phyloP scores from a whole-genome alignment of 352 stramenopile genomes.

The Globisporangium viniferum region DNA sequence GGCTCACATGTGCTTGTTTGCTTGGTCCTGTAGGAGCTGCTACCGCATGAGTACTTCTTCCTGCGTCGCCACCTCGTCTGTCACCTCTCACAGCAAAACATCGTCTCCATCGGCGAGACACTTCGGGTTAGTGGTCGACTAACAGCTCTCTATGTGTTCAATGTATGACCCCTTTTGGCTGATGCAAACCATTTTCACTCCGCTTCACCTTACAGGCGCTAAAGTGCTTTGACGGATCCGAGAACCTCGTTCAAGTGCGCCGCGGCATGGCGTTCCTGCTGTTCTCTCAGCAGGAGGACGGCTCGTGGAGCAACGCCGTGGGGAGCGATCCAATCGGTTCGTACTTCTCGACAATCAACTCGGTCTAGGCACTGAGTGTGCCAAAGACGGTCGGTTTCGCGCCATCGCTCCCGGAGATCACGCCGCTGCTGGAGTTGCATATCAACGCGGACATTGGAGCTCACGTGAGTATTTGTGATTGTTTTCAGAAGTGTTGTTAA shows the following conservation, averaged over 20 bases:
- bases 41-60: constrained; percentile 91
- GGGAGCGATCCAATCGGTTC: constrained; percentile 21
- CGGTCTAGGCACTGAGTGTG: constrained; percentile 48
- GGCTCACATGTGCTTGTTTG: background rate
- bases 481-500: background rate
- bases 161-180: background rate
- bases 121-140: constrained; percentile 39
- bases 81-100: constrained; percentile 76
- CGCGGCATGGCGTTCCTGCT: constrained; percentile 71
- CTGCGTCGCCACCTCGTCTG: constrained; percentile 79
- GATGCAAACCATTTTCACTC: constrained; percentile 6
- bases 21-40: constrained; percentile 52
- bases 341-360: constrained; percentile 57
- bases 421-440: constrained; percentile 50
- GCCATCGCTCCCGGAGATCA: constrained; percentile 52
- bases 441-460: constrained; percentile 51
- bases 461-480: background rate
- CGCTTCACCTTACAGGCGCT: constrained; percentile 40
- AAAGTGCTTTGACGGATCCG: constrained; percentile 64
- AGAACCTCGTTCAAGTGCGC: constrained; percentile 64
- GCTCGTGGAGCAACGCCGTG: constrained; percentile 39
- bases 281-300: constrained; percentile 51
- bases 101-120: constrained; percentile 63
- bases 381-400: constrained; percentile 47
- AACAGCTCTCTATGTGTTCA: background rate